Conservation (phyloP, 2,329 filamentous ascomycete species). For the Graphiopsis chlorocephala region DNA sequence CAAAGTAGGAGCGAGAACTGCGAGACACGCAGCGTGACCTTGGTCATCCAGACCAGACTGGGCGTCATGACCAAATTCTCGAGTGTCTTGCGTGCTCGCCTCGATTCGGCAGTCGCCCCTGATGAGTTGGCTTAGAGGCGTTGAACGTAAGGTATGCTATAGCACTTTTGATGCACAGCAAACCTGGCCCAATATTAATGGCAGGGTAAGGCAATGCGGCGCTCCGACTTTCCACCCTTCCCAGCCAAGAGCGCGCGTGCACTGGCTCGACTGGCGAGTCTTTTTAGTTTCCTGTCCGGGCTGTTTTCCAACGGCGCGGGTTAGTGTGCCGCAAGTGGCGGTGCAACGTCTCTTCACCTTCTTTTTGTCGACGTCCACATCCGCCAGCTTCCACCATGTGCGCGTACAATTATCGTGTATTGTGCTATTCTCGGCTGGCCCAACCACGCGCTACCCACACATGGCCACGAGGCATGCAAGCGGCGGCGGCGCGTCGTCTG, state of each 20-base stretch:
- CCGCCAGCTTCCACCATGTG: neutral
- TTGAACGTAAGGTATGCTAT: neutral
- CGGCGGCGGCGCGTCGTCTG: neutral
- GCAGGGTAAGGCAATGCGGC: neutral
- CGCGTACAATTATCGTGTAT: neutral
- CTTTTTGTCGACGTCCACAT: neutral
- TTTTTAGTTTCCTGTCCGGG: neutral
- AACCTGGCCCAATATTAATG: neutral
- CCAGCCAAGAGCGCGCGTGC: slow-evolving; percentile 5
- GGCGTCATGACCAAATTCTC: neutral
- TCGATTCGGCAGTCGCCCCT: neutral
- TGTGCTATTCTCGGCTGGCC: neutral
- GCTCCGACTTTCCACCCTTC: neutral
- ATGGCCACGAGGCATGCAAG: neutral
- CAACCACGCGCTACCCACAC: neutral
- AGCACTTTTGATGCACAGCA: neutral
- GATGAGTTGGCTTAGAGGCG: neutral
- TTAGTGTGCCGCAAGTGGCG: neutral
- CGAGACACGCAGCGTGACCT: neutral
- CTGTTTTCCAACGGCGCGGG: slow-evolving; percentile 1
- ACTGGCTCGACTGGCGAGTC: neutral
- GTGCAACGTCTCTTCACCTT: slow-evolving; percentile 3
- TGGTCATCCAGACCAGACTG: neutral
- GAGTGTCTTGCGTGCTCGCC: neutral
- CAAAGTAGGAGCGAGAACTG: neutral